phyloP scores from a whole-genome alignment of 129 eudicot species.

The Smallanthus sonchifolius region DNA sequence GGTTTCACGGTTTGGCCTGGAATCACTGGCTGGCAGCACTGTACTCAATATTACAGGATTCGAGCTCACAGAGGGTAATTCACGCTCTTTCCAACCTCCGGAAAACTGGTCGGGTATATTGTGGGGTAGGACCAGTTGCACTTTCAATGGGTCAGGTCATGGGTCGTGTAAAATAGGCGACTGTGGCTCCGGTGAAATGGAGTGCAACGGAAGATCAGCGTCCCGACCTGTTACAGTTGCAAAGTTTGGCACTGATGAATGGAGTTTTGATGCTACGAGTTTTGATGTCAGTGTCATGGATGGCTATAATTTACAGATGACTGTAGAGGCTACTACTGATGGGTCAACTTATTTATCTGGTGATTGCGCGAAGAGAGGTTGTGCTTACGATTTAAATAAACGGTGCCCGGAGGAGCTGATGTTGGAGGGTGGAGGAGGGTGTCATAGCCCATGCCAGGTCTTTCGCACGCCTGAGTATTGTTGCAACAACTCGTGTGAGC shows the following conservation, averaged over 20 bases:
- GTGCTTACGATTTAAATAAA: too few relatives aligned
- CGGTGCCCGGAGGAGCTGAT: too few relatives aligned
- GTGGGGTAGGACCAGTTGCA: constrained; percentile 31
- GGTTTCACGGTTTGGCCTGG: constrained; percentile 25
- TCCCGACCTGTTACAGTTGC: neutral
- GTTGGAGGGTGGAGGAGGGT: too few relatives aligned
- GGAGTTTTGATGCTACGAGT: too few relatives aligned
- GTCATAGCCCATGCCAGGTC: too few relatives aligned
- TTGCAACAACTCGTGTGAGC: too few relatives aligned
- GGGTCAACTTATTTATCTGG: too few relatives aligned
- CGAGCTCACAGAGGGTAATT: constrained; percentile 15
- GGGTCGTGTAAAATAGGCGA: constrained; percentile 17
- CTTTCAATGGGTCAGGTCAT: neutral
- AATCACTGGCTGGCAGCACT: neutral
- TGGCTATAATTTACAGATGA: too few relatives aligned
- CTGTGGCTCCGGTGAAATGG: constrained; percentile 17
- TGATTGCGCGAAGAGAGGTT: too few relatives aligned
- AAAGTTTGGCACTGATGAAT: neutral
- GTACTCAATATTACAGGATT: neutral
- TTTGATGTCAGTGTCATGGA: too few relatives aligned
- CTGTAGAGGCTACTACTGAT: too few relatives aligned
- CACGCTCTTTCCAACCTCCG: constrained; percentile 16
- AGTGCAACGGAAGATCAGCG: neutral
- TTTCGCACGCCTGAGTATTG: too few relatives aligned
- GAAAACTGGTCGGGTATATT: neutral